Evolutionary conservation across 2,329 filamentous ascomycete species (phyloP).

Genomic region (Pestalotiopsis sp.): DNA sequence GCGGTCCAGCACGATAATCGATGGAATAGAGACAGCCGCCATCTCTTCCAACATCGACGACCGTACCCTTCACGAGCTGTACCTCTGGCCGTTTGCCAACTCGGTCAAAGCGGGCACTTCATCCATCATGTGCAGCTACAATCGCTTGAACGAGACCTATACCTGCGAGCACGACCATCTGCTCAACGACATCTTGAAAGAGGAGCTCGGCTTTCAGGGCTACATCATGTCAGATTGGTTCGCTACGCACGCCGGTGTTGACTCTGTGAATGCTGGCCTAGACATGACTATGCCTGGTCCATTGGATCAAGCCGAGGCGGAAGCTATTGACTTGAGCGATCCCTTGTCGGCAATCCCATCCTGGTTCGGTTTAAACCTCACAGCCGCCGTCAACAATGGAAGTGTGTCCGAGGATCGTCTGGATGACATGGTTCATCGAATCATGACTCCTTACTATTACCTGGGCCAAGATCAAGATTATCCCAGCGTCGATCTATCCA

Average conservation of each 20-base stretch:
- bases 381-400: slow-evolving; percentile 49
- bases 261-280: slow-evolving; percentile 46
- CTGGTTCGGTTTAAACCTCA: slow-evolving; percentile 64
- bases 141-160: slow-evolving; percentile 50
- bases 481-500: slow-evolving; percentile 58
- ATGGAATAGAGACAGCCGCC: slow-evolving; percentile 56
- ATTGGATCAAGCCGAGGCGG: not conserved
- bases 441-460: slow-evolving; percentile 71
- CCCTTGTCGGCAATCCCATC: slow-evolving; percentile 69
- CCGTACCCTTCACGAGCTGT: slow-evolving; percentile 57
- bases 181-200: slow-evolving; percentile 50
- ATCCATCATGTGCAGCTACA: slow-evolving; percentile 47
- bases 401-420: slow-evolving; percentile 44
- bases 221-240: slow-evolving; percentile 46
- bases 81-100: slow-evolving; percentile 60
- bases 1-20: slow-evolving; percentile 54
- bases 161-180: slow-evolving; percentile 51
- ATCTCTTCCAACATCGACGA: slow-evolving; percentile 52
- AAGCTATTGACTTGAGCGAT: not conserved
- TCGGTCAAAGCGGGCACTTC: slow-evolving; percentile 31
- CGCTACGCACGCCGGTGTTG: slow-evolving; percentile 43
- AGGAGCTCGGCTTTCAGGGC: slow-evolving; percentile 45
- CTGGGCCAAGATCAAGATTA: slow-evolving; percentile 56
- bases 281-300: slow-evolving; percentile 61
- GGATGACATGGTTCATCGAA: slow-evolving; percentile 71